Evolutionary conservation across 441 rosid genomes (phyloP).

Genomic region (Pelargonium myrrhifolium): DNA sequence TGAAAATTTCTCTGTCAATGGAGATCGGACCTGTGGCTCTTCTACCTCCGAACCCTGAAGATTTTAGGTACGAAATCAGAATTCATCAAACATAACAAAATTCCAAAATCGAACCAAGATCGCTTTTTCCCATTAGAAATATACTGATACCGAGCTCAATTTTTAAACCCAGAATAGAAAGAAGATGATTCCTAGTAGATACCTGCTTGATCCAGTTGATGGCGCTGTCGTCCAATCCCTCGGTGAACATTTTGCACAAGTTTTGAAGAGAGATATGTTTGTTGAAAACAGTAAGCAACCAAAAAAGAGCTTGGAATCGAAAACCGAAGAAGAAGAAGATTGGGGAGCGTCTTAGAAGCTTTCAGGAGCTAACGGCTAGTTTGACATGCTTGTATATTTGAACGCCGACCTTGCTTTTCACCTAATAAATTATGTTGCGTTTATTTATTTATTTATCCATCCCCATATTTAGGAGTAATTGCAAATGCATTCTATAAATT

Average conservation of each 20-base stretch:
- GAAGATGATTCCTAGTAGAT: neutral
- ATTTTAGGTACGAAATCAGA: too few relatives aligned
- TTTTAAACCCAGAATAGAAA: neutral
- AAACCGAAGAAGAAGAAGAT: too few relatives aligned
- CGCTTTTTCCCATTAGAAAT: neutral
- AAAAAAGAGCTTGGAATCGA: neutral
- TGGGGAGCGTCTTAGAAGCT: too few relatives aligned
- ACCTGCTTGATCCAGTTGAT: constrained; percentile 77
- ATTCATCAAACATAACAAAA: neutral
- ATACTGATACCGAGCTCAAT: neutral
- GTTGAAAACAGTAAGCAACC: neutral
- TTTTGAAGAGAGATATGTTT: neutral
- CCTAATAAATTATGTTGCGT: too few relatives aligned
- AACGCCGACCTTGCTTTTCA: too few relatives aligned
- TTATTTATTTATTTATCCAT: too few relatives aligned
- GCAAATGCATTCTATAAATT: too few relatives aligned
- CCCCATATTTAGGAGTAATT: too few relatives aligned
- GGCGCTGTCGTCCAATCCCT: constrained; percentile 51
- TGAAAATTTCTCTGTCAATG: constrained; percentile 48
- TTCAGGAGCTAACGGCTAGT: too few relatives aligned
- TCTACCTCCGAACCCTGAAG: too few relatives aligned
- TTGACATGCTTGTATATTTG: too few relatives aligned
- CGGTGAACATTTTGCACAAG: constrained; percentile 40
- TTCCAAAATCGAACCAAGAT: neutral
- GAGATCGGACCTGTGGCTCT: constrained; percentile 49